Percentiles rank a stretch among this genome's conserved stretches.
Evolutionary conservation across 805 yeast species (phyloP).

Genomic region (Debaryomyces hansenii): DNA sequence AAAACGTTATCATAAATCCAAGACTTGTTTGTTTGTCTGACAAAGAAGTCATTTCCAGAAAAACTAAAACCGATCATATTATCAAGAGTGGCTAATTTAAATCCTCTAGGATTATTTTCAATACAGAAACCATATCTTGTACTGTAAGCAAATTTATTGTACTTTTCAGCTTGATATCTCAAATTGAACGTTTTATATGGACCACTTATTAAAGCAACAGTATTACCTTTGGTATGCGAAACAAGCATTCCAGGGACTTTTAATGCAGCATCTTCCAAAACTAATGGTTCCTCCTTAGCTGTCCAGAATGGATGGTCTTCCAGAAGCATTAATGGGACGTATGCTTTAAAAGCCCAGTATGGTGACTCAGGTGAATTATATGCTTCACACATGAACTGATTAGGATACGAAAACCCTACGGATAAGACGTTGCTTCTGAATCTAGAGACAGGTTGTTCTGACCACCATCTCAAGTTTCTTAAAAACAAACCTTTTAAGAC

Average conservation of each 20-base stretch:
- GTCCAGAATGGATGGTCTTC: slow-evolving; percentile 13
- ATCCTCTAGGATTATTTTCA: slow-evolving; percentile 5
- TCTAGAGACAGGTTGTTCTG: slow-evolving; percentile 8
- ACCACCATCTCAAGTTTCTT: slow-evolving; percentile 11
- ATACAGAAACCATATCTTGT: slow-evolving; percentile 11
- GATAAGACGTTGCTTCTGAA: slow-evolving; percentile 8
- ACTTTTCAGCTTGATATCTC: slow-evolving; percentile 9
- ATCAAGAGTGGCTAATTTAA: slow-evolving; percentile 7
- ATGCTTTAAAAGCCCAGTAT: slow-evolving; percentile 13
- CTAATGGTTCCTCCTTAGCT: slow-evolving; percentile 5
- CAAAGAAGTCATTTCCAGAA: slow-evolving; percentile 48
- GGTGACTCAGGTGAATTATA: slow-evolving; percentile 14
- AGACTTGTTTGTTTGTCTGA: slow-evolving; percentile 96
- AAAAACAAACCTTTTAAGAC: slow-evolving; percentile 8
- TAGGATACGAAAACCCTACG: slow-evolving; percentile 12
- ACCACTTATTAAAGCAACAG: slow-evolving; percentile 10
- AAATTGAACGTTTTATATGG: slow-evolving; percentile 7
- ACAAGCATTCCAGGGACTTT: slow-evolving; percentile 9
- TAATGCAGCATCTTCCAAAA: slow-evolving; percentile 1
- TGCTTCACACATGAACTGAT: slow-evolving; percentile 9
- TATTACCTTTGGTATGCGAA: slow-evolving; percentile 7
- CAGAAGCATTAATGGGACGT: slow-evolving; percentile 6
- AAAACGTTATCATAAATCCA: slow-evolving; percentile 60
- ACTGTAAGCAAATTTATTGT: slow-evolving; percentile 11
- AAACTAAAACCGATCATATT: slow-evolving; percentile 14